Conservation (phyloP, 78 protist genomes). For the Dictyostelium citrinum region DNA sequence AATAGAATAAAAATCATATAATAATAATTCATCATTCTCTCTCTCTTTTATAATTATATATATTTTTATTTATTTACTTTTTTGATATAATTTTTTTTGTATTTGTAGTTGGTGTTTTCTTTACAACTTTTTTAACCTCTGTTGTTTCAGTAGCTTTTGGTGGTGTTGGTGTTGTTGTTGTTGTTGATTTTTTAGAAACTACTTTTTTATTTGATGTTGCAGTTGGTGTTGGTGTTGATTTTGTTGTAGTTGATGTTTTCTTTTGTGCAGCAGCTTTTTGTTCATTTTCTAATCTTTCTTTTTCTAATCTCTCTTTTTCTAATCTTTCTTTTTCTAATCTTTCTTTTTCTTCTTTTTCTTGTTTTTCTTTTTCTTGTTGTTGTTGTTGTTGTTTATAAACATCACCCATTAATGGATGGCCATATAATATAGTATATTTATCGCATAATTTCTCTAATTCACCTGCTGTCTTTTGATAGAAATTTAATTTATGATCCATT, state of each 20-base stretch:
- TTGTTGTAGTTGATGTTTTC: not conserved
- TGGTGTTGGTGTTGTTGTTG: not conserved
- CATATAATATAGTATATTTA: slow-evolving; percentile 55
- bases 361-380: not conserved
- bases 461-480: slow-evolving; percentile 28
- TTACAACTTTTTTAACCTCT: not conserved
- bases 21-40: not conserved
- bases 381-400: slow-evolving; percentile 3
- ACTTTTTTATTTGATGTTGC: not conserved
- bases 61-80: not conserved
- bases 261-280: not conserved
- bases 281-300: not conserved
- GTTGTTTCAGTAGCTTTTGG: not conserved
- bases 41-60: no score
- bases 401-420: slow-evolving; percentile 42
- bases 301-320: not conserved
- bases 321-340: not conserved
- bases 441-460: slow-evolving; percentile 47
- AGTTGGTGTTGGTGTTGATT: not conserved
- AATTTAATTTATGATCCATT: slow-evolving; percentile 56
- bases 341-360: not conserved
- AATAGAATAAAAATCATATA: not conserved
- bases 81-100: not conserved
- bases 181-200: not conserved
- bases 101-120: not conserved